Evolutionary conservation across 1,284 basidiomycete species (phyloP).

Genomic region (Spongispora temasekensis): DNA sequence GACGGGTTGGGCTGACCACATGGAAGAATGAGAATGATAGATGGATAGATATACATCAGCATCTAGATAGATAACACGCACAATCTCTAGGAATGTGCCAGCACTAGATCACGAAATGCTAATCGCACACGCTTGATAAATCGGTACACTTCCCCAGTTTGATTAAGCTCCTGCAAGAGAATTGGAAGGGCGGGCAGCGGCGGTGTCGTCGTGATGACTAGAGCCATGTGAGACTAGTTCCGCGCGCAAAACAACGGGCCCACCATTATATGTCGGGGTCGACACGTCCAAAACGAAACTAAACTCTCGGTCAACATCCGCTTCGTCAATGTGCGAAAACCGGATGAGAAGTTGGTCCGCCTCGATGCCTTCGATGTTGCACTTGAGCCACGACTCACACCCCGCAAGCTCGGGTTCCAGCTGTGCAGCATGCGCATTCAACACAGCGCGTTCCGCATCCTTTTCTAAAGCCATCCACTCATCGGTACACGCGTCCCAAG

Average conservation of each 20-base stretch:
- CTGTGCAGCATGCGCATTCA: slow-evolving; percentile 59
- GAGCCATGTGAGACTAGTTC: neutral
- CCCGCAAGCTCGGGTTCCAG: slow-evolving; percentile 57
- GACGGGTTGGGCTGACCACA: slow-evolving; percentile 62
- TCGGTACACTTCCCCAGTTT: slow-evolving; percentile 57
- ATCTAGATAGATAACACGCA: slow-evolving; percentile 1
- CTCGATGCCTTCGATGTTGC: slow-evolving; percentile 74
- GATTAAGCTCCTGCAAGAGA: slow-evolving; percentile 64
- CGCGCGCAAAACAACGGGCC: slow-evolving; percentile 15
- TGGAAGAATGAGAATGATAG: slow-evolving; percentile 35
- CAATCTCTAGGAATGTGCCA: slow-evolving; percentile 3
- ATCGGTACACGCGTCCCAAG: neutral
- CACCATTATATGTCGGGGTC: slow-evolving; percentile 64
- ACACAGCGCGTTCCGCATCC: slow-evolving; percentile 60
- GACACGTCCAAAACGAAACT: slow-evolving; percentile 78
- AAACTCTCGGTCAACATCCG: slow-evolving; percentile 63
- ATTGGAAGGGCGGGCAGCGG: slow-evolving; percentile 61
- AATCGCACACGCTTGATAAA: slow-evolving; percentile 62
- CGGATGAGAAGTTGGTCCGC: slow-evolving; percentile 71
- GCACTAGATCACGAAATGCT: slow-evolving; percentile 38
- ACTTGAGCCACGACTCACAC: slow-evolving; percentile 62
- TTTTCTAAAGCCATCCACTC: slow-evolving; percentile 54
- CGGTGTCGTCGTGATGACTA: slow-evolving; percentile 72
- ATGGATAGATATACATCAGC: slow-evolving; percentile 4
- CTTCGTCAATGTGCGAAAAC: slow-evolving; percentile 67